Base-by-base conservation (phyloP, 1,139 yeast genomes). In the Kurtzmaniella quercitrusa region DNA sequence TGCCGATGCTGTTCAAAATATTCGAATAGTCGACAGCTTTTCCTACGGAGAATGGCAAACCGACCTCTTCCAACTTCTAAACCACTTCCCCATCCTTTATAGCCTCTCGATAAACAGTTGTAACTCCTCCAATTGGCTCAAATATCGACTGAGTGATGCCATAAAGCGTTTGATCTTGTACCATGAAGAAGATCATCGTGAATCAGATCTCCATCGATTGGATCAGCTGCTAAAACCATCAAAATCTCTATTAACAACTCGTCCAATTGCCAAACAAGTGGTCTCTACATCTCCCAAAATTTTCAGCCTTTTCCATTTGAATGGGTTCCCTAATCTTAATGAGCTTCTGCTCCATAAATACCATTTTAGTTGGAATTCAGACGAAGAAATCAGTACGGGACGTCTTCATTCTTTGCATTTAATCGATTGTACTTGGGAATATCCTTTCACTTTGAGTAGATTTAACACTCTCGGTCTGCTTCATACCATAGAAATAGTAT, bases 1-100 rank as follows among this genome's bases (percentile, higher is more conserved):
- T 39, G n/a, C 14, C 8, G 16, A 43, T 7, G 25, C 43, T 5
- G 51, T 63, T 8, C 38, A 50, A 2, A 54, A 55, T 38, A 34
- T 71, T 17, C 54, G 73, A 5, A 63, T 72, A 15, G 45, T 58
- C 5, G 70, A 68, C 44, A 57, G 60, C 45, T 65, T 64, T 48
- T 60, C 74, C 3, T 67, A 62, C 47, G 73, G 73, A 3, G 77
- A 72, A 47, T 72, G 75, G 72, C 70, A 69, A 40, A 50, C 60
- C 18, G 70, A 69, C 45, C 45, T 66, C 14, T 62, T 70, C 38
- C 52, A 54, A 12, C 48, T 43, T 37, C 48, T 59, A 12, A 48
- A 63, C 3, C 48, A 44, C 2, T 53, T 67, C 18, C 66, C 67
- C 0, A 31, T 51, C 3, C 52, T 70, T 15, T 43, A 45, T 9